Conservation (phyloP, 495 filamentous ascomycete species). For the Penicillium samsonianum region DNA sequence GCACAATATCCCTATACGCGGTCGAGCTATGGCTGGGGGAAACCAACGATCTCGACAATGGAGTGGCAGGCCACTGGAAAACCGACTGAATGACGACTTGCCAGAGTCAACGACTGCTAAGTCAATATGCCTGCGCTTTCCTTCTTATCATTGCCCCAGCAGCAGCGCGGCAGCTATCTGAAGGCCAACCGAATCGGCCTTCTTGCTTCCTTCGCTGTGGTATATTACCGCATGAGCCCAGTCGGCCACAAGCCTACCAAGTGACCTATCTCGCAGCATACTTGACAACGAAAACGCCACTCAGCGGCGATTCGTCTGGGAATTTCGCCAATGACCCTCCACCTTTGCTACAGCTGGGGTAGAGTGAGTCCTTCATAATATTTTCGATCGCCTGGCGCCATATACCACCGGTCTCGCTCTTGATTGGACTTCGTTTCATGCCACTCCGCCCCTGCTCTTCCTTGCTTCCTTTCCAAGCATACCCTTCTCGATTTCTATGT, state of each 20-base stretch:
- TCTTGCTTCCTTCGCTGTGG: neutral
- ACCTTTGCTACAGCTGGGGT: neutral
- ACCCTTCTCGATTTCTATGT: neutral
- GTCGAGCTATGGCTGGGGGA: slow-evolving; percentile 84
- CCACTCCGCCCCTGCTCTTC: neutral
- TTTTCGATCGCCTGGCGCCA: neutral
- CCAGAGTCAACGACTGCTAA: neutral
- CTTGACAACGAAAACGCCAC: neutral
- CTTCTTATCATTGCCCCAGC: neutral
- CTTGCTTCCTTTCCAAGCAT: slow-evolving; percentile 1
- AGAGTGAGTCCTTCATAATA: neutral
- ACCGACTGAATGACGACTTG: slow-evolving; percentile 61
- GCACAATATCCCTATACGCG: slow-evolving; percentile 85
- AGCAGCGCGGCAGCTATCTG: neutral
- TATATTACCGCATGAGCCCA: slow-evolving; percentile 2
- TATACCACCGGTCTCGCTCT: slow-evolving; percentile 6
- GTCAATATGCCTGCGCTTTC: neutral
- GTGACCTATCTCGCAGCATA: neutral
- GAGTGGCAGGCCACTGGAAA: slow-evolving; percentile 84
- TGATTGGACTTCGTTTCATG: slow-evolving; percentile 4
- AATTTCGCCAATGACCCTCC: neutral
- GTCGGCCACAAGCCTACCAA: neutral
- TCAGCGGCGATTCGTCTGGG: neutral
- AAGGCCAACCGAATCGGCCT: neutral
- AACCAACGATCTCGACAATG: slow-evolving; percentile 67